Conservation (phyloP, 2,329 filamentous ascomycete species). For the Tolypocladium paradoxum region DNA sequence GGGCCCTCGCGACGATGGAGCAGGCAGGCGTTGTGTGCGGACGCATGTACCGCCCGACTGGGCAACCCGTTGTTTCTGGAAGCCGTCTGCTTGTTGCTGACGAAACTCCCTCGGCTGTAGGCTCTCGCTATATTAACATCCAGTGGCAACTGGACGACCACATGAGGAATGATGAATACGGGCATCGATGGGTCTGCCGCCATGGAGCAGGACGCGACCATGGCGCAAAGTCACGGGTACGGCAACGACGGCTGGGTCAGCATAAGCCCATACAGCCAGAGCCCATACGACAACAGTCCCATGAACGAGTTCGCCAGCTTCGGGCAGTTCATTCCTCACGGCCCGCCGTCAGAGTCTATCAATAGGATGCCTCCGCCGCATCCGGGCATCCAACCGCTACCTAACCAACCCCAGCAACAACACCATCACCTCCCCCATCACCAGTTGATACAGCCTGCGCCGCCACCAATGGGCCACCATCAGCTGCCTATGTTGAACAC, state of each 20-base stretch:
- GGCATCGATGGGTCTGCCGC: conserved; percentile 17
- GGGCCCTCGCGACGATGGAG: neutral
- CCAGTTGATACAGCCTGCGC: conserved; percentile 20
- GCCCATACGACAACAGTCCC: conserved; percentile 34
- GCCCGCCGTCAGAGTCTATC: conserved; percentile 39
- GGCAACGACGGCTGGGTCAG: conserved; percentile 42
- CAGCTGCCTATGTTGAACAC: conserved; percentile 60
- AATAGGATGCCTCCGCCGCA: conserved; percentile 43
- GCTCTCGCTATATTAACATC: neutral
- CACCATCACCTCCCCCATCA: conserved; percentile 15
- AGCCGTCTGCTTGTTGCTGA: neutral
- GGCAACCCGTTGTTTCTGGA: neutral
- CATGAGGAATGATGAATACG: conserved; percentile 21
- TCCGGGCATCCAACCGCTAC: conserved; percentile 20
- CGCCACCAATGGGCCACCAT: conserved; percentile 40
- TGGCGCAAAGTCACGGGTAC: conserved; percentile 20
- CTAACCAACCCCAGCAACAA: conserved; percentile 11
- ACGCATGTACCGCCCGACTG: neutral
- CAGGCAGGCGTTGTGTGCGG: neutral
- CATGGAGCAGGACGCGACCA: conserved; percentile 20
- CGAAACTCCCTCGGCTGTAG: neutral
- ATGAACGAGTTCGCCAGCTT: conserved; percentile 57
- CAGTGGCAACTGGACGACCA: neutral
- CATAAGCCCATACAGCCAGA: conserved; percentile 54
- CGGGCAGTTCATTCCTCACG: conserved; percentile 42